Evolutionary conservation across 192 early-diverging fungal genomes (phyloP), one percentile per base, ranked within the genome.

Genomic region (Rhizoclosmatium sp.): DNA sequence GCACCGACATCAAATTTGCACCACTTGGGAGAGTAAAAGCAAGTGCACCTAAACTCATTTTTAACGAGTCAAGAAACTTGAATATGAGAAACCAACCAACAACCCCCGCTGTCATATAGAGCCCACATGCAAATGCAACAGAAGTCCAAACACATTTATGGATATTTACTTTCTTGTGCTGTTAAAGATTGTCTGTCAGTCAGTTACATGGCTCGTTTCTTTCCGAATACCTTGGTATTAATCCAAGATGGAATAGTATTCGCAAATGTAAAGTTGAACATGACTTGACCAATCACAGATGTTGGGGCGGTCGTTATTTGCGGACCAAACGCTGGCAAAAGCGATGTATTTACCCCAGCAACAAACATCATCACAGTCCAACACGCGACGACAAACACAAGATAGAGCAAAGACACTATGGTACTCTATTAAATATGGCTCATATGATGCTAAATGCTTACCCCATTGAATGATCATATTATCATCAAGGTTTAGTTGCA

Each of bases 201-300:
- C 16, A 2, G 23, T 72, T 47, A 19, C 70, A 75, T 54, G 88
- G 65, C 0, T 49, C 31, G 31, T 31, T 31, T 31, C 31, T 31
- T 31, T 31, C 31, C 0, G 31, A 44, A 47, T 67, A 89, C 87
- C 76, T 87, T 88, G 4, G 88, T 87, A 69, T 93, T 93, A 40
- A 92, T 83, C 87, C 88, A 91, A 31, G 88, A 89, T 0, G 92
- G 92, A 19, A 93, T 78, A 3, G 92, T 92, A 42, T 90, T 92
- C 23, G 92, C 90, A 64, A 92, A 86, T 9, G 90, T 75, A 69
- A 79, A 94, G 73, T 93, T 94, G 61, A 93, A 93, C 47, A 94
- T 84, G 31, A 93, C 89, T 23, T 85, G 87, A 3, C 92, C 92
- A 47, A 94, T 81, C 1, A 90, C 87, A 44, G 77, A 49, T 44